Base-by-base conservation (phyloP, 805 yeast species). In the Nakazawaea peltata region DNA sequence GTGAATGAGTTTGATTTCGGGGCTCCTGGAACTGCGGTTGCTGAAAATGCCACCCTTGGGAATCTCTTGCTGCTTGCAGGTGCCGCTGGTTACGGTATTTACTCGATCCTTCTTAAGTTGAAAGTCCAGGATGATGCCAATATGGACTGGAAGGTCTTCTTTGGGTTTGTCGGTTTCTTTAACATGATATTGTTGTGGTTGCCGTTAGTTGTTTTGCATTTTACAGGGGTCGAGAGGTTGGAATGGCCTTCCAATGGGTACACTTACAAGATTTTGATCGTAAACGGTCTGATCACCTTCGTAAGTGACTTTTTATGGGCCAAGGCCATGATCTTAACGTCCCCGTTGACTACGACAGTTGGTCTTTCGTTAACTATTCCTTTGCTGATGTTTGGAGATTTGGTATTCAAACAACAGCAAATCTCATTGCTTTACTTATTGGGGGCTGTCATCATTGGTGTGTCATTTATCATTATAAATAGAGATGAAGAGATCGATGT, bases 251-350 rank as follows among this genome's bases (percentile, higher is more conserved):
- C 67, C 0, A 56, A 71, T 2, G 42, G 59, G 0, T 62, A 64
- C 26, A 74, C 81, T 3, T 61, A 77, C 49, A 39, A 57, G 1
- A 62, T 87, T 3, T 59, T 90, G 5, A 33, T 69, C 0, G 42
- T 74, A 31, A 92, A 92, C 54, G 82, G 88, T 40, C 49, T 74
- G 24, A 76, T 86, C 28, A 86, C 96, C 1, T 80, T 92, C 45
- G 57, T 88, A 12, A 81, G 94, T 26, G 98, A 92, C 54, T 87
- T 81, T 47, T 77, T 94, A 49, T 92, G 98, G 98, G 95, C 95
- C 23, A 76, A 85, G 43, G 94, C 97, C 0, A 92, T 88, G 74
- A 67, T 92, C 22, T 62, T 92, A 50, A 92, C 98, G 1, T 81
- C 92, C 29, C 98, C 98, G 2, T 64, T 92, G 44, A 88, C 95